Percentiles rank a stretch among this genome's conserved stretches.
Evolutionary conservation across 2,329 filamentous ascomycete species (phyloP).

Genomic region (Pestalotiopsis sp.): DNA sequence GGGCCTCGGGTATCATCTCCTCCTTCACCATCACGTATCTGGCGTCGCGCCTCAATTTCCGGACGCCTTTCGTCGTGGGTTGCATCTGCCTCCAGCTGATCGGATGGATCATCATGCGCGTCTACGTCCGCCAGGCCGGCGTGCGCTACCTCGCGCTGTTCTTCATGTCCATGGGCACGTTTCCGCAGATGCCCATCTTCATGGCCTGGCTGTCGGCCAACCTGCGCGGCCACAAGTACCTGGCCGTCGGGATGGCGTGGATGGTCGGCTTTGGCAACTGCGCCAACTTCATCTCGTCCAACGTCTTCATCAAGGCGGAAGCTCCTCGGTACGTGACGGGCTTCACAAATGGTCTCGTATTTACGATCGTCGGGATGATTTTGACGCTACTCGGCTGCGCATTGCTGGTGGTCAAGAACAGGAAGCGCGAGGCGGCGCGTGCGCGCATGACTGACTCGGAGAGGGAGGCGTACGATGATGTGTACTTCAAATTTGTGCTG

Average conservation of each 20-base stretch:
- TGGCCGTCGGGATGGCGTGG: slow-evolving; percentile 42
- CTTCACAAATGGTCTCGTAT: slow-evolving; percentile 37
- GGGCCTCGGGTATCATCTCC: slow-evolving; percentile 27
- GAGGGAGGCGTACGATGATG: slow-evolving; percentile 23
- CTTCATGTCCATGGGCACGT: slow-evolving; percentile 31
- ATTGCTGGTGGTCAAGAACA: slow-evolving; percentile 20
- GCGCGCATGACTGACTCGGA: slow-evolving; percentile 23
- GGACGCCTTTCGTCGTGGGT: slow-evolving; percentile 27
- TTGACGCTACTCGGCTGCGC: slow-evolving; percentile 17
- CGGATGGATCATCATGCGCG: slow-evolving; percentile 30
- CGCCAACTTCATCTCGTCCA: slow-evolving; percentile 42
- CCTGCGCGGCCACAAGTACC: slow-evolving; percentile 39
- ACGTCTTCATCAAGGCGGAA: slow-evolving; percentile 42
- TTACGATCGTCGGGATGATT: slow-evolving; percentile 25
- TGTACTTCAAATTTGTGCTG: slow-evolving; percentile 28
- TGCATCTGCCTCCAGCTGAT: slow-evolving; percentile 26
- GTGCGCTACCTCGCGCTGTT: slow-evolving; percentile 31
- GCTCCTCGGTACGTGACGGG: slow-evolving; percentile 40
- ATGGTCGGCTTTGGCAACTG: slow-evolving; percentile 46
- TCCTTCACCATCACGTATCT: slow-evolving; percentile 27
- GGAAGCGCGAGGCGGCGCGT: slow-evolving; percentile 21
- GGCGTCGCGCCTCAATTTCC: slow-evolving; percentile 22
- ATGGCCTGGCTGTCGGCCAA: slow-evolving; percentile 42
- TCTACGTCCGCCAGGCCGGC: slow-evolving; percentile 24
- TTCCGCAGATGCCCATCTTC: slow-evolving; percentile 30